These are phyloP conservation scores for Botrytis byssoidea DNA, from an alignment of 2,329 filamentous ascomycete genomes.

Conservation along the genomic window DNA sequence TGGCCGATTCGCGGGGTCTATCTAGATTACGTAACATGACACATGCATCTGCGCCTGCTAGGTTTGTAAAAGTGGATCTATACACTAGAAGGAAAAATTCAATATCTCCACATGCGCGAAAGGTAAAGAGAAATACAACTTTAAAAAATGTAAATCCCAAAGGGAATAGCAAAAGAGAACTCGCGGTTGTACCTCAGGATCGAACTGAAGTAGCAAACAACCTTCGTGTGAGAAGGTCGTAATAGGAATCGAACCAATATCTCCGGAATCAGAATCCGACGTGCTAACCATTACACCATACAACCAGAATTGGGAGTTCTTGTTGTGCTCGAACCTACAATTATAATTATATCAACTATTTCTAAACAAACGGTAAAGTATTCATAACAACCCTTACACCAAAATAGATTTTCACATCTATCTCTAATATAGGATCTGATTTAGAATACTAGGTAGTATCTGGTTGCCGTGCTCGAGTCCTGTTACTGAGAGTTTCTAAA, in stretches of 20 bases:
- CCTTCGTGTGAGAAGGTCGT: constrained; percentile 10
- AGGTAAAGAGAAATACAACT: neutral
- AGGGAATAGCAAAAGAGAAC: neutral
- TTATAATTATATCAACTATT: rapidly evolving
- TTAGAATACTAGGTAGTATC: neutral
- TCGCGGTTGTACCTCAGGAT: neutral
- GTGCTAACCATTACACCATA: constrained; percentile 29
- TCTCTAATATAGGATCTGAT: neutral
- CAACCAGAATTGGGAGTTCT: neutral
- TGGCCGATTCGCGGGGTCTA: constrained; percentile 11
- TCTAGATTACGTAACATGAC: constrained; percentile 2
- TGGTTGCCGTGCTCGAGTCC: neutral
- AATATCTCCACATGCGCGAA: neutral
- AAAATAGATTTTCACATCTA: neutral
- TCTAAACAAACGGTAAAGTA: rapidly evolving
- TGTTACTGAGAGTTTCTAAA: neutral
- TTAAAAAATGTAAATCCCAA: neutral
- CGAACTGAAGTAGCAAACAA: constrained; percentile 10
- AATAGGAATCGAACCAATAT: constrained; percentile 27
- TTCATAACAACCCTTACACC: neutral
- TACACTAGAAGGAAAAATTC: neutral
- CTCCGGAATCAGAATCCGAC: constrained; percentile 31
- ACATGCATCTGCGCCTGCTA: neutral
- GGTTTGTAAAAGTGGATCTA: neutral
- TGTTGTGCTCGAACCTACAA: rapidly evolving